Conservation (phyloP, 2,329 filamentous ascomycete genomes). For the Neofusicoccum parvum region DNA sequence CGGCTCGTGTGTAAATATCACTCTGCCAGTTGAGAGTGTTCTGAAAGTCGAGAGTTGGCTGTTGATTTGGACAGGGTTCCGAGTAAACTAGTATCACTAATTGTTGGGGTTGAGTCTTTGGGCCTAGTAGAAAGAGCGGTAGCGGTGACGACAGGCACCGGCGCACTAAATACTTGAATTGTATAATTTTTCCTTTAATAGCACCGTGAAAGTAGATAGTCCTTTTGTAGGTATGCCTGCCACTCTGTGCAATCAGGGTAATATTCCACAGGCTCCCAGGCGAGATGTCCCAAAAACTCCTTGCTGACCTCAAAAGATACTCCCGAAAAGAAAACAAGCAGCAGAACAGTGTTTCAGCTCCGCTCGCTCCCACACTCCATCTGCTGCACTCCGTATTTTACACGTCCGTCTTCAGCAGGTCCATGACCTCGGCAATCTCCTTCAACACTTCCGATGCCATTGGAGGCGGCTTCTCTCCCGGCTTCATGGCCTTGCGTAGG, state of each 20-base stretch:
- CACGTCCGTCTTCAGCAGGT: background rate
- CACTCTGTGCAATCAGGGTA: background rate
- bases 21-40: too few relatives aligned
- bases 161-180: too few relatives aligned
- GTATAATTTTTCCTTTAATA: background rate
- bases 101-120: too few relatives aligned
- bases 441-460: conserved; percentile 1
- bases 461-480: background rate
- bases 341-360: too few relatives aligned
- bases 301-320: background rate
- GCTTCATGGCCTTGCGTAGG: background rate
- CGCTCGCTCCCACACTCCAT: too few relatives aligned
- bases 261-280: background rate
- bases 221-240: background rate
- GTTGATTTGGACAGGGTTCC: too few relatives aligned
- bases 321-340: too few relatives aligned
- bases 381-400: background rate
- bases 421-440: conserved; percentile 13
- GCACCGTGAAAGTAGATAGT: background rate
- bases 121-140: too few relatives aligned
- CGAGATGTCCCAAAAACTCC: background rate
- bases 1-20: too few relatives aligned
- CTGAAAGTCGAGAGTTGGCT: too few relatives aligned
- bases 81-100: too few relatives aligned
- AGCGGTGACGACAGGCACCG: too few relatives aligned